Percentiles rank a stretch among this genome's conserved stretches.
Evolutionary conservation across 768 basidiomycete species (phyloP).

Genomic region (Psilocybe cyanescens): DNA sequence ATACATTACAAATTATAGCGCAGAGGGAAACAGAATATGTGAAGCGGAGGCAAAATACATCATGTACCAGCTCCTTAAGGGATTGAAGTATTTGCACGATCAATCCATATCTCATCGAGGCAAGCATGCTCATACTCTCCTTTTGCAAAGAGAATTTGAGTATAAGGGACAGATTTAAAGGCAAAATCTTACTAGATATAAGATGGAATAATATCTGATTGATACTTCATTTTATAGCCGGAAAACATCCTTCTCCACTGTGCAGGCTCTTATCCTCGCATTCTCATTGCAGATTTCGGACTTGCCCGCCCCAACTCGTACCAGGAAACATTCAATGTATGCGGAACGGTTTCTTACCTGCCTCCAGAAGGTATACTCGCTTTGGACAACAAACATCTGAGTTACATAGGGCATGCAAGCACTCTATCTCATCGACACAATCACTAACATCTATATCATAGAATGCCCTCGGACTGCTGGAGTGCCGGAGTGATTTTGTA

Average conservation of each 20-base stretch:
- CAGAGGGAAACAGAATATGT: constrained; percentile 54
- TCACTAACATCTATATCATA: constrained; percentile 26
- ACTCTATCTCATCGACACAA: neutral
- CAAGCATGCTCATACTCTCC: constrained; percentile 29
- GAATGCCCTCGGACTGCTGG: constrained; percentile 93
- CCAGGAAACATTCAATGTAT: constrained; percentile 84
- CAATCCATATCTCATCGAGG: constrained; percentile 81
- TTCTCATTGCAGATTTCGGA: constrained; percentile 87
- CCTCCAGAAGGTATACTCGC: constrained; percentile 86
- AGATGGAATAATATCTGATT: neutral
- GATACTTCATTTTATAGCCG: constrained; percentile 46
- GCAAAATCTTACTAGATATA: constrained; percentile 30
- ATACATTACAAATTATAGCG: constrained; percentile 69
- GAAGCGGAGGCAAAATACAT: constrained; percentile 87
- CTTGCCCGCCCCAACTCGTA: constrained; percentile 78
- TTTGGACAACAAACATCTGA: constrained; percentile 71
- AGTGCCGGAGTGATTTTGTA: constrained; percentile 82
- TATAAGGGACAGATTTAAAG: constrained; percentile 58
- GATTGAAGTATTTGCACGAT: constrained; percentile 71
- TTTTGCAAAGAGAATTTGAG: neutral
- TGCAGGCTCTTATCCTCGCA: constrained; percentile 85
- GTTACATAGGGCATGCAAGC: constrained; percentile 57
- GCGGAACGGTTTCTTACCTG: constrained; percentile 86
- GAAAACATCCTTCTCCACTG: constrained; percentile 81
- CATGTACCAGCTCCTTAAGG: constrained; percentile 78